phyloP scores from a whole-genome alignment of 1,139 yeast species.

The Candida gigantensis region DNA sequence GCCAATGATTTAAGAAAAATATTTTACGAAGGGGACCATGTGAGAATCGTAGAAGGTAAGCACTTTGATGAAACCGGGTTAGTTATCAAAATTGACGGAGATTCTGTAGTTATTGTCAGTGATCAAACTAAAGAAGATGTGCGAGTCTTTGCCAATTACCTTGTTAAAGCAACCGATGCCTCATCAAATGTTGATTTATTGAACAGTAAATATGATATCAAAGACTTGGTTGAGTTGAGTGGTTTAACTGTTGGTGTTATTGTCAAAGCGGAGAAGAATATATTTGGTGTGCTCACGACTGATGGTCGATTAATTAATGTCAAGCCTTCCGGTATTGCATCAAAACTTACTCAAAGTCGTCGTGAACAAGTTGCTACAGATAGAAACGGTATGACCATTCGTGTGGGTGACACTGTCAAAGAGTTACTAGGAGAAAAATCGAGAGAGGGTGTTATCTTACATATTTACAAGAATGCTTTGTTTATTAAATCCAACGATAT shows the following conservation, averaged over 20 bases:
- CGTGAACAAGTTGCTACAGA: conserved; percentile 87
- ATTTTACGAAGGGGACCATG: conserved; percentile 92
- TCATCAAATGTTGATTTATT: conserved; percentile 37
- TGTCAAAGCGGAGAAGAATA: conserved; percentile 84
- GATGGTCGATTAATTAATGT: conserved; percentile 77
- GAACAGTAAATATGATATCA: conserved; percentile 77
- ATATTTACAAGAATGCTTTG: conserved; percentile 76
- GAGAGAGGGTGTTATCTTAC: conserved; percentile 85
- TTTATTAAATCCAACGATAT: conserved; percentile 80
- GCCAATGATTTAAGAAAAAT: conserved; percentile 79
- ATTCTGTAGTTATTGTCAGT: conserved; percentile 84
- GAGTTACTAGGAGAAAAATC: conserved; percentile 65
- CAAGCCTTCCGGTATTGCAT: conserved; percentile 77
- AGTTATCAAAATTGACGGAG: conserved; percentile 79
- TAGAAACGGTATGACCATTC: conserved; percentile 76
- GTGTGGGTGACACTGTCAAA: conserved; percentile 88
- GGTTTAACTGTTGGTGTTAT: conserved; percentile 88
- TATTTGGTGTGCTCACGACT: conserved; percentile 77
- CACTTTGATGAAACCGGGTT: conserved; percentile 93
- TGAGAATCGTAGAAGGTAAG: conserved; percentile 87
- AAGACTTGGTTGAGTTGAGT: conserved; percentile 86
- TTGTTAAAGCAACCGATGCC: conserved; percentile 78
- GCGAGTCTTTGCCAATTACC: conserved; percentile 87
- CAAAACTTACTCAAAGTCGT: conserved; percentile 63
- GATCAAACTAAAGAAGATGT: conserved; percentile 88